phyloP scores from a whole-genome alignment of 306 rosid species.

The Prunus persica region Prunus_persica_NCBIv2 NC_034012.1:23464001-23464500 shows the following conservation, averaged over 20 bases:
- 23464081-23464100: not conserved
- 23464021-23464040: not conserved
- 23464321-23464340: conserved; percentile 50
- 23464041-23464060: not conserved
- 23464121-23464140: not conserved
- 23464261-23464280: not conserved
- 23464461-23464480: not conserved
- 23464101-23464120: not conserved
- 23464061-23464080: not conserved
- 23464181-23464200: not conserved
- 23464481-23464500: not conserved
- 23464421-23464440: not conserved
- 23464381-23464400: conserved; percentile 86
- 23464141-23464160: too few relatives aligned
- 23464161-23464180: not conserved
- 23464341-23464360: conserved; percentile 94
- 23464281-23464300: not conserved
- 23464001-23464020: not conserved
- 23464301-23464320: not conserved
- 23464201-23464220: not conserved
- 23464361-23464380: conserved; percentile 89
- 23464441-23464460: too few relatives aligned
- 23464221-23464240: not conserved
- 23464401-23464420: conserved; percentile 75
- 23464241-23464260: not conserved